These are phyloP conservation scores for Globisporangium middletonii DNA, from an alignment of 352 stramenopile species.

Conservation along the genomic window DNA sequence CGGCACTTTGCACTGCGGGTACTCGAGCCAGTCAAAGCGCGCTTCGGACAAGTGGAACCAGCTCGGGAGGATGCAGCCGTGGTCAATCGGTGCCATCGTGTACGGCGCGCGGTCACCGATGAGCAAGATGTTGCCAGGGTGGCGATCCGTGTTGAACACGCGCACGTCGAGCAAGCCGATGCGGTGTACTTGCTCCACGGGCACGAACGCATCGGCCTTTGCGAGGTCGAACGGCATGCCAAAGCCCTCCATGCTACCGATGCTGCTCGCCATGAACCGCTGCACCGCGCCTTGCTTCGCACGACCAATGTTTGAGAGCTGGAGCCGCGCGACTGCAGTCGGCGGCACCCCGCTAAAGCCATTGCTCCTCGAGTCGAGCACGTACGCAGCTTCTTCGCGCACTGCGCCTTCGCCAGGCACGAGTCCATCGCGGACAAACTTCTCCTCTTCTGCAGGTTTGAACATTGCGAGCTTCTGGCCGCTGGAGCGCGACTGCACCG, in stretches of 20 bases:
- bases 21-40: constrained; percentile 79
- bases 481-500: constrained; percentile 56
- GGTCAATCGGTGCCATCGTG: constrained; percentile 74
- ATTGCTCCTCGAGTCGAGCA: constrained; percentile 59
- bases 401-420: constrained; percentile 63
- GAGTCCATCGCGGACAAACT: constrained; percentile 68
- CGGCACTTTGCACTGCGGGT: constrained; percentile 56
- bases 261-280: constrained; percentile 72
- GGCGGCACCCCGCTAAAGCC: constrained; percentile 74
- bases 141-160: constrained; percentile 84
- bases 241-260: constrained; percentile 77
- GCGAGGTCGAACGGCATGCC: constrained; percentile 66
- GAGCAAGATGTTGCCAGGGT: constrained; percentile 76
- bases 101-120: constrained; percentile 73
- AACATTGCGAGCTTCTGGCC: constrained; percentile 78
- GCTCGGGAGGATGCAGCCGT: constrained; percentile 72
- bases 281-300: constrained; percentile 73
- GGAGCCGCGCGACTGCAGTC: constrained; percentile 60
- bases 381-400: constrained; percentile 69
- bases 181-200: constrained; percentile 73
- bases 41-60: constrained; percentile 78
- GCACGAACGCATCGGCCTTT: constrained; percentile 55
- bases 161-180: constrained; percentile 80
- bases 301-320: constrained; percentile 33
- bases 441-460: constrained; percentile 75